These are phyloP conservation scores for Dentiscutata heterogama DNA, from an alignment of 371 early-diverging fungal species.

Conservation along the genomic window DNA sequence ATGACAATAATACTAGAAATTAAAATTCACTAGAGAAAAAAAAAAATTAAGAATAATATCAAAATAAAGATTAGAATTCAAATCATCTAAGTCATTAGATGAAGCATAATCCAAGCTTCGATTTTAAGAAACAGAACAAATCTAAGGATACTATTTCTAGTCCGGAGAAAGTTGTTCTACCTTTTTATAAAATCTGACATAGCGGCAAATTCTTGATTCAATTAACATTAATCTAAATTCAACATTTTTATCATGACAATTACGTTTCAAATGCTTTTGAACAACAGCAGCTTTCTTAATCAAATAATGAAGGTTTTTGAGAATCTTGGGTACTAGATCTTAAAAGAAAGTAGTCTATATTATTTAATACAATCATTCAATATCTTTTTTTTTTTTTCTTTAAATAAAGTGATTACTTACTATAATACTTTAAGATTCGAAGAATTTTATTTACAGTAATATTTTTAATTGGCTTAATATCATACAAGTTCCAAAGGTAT, in stretches of 20 bases:
- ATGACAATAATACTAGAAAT: no score
- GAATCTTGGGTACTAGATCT: constrained; percentile 97
- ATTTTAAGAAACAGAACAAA: neutral
- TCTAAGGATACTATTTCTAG: constrained; percentile 93
- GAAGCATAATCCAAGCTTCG: no score
- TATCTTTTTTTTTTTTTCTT: neutral
- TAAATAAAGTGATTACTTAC: constrained; percentile 46
- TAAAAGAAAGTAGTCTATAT: constrained; percentile 22
- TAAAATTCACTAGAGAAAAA: no score
- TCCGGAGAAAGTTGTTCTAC: constrained; percentile 96
- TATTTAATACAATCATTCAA: neutral
- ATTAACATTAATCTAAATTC: constrained; percentile 99
- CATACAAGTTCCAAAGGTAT: constrained; percentile 97
- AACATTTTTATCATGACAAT: constrained; percentile 99
- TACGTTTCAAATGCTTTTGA: constrained; percentile 99
- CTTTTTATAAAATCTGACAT: constrained; percentile 99
- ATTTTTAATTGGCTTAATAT: constrained; percentile 96
- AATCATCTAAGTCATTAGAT: no score
- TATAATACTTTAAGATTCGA: constrained; percentile 91
- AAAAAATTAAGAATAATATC: no score
- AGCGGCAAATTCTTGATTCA: constrained; percentile 99
- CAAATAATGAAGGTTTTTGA: constrained; percentile 99
- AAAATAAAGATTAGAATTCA: no score
- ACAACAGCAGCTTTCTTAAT: constrained; percentile 99
- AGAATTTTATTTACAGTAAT: constrained; percentile 98